Percentiles rank a stretch among this genome's conserved stretches.
These are phyloP conservation scores for Yarrowia sp. DNA, from an alignment of 805 yeast genomes.

Conservation along the genomic window DNA sequence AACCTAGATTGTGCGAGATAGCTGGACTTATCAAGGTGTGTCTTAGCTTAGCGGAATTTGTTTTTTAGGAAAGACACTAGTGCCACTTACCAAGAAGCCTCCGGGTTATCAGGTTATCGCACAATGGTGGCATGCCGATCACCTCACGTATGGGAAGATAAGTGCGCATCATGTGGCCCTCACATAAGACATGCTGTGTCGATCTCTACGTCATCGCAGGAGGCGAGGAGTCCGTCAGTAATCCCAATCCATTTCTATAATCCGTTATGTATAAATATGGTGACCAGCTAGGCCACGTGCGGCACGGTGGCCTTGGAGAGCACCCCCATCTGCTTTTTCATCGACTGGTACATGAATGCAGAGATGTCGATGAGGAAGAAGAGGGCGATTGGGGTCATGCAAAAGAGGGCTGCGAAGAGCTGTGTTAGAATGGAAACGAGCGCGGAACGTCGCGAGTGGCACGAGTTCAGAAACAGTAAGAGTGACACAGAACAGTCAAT, in stretches of 20 bases:
- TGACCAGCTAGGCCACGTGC: constrained; percentile 12
- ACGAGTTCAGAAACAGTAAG: too few relatives aligned
- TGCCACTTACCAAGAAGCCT: too few relatives aligned
- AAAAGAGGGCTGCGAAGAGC: constrained; percentile 22
- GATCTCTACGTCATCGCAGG: not conserved
- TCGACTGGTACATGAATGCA: constrained; percentile 26
- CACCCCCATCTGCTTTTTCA: constrained; percentile 21
- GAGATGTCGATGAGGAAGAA: constrained; percentile 18
- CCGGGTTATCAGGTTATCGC: not conserved
- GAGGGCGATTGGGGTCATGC: constrained; percentile 21
- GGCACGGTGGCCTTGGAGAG: constrained; percentile 21
- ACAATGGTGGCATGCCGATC: constrained; percentile 9
- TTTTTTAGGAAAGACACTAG: not conserved
- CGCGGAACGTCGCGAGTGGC: not conserved
- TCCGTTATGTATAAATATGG: not conserved
- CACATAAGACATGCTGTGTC: not conserved
- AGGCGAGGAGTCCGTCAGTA: too few relatives aligned
- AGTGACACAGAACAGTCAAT: too few relatives aligned
- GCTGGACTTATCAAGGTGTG: not conserved
- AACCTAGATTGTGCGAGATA: not conserved
- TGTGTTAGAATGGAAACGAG: constrained; percentile 5
- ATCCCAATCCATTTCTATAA: constrained; percentile 18
- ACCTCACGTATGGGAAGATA: not conserved
- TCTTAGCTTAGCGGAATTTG: too few relatives aligned
- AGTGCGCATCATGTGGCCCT: not conserved